phyloP scores from a whole-genome alignment of 495 filamentous ascomycete species.

The Pseudoneurospora amorphoporcata region DNA sequence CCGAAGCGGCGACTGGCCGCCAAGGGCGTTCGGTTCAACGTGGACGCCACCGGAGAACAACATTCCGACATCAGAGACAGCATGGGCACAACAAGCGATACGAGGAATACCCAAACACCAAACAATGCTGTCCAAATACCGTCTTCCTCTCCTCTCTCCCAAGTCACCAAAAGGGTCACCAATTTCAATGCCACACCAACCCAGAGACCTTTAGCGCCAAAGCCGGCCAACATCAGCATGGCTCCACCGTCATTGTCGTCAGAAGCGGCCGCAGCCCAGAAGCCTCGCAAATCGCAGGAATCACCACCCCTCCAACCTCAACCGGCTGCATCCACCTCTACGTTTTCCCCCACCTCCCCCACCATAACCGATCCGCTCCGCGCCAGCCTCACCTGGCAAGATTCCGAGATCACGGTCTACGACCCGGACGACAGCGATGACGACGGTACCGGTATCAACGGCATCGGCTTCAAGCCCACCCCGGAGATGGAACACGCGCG shows the following conservation, averaged over 20 bases:
- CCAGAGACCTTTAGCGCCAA: conserved; percentile 8
- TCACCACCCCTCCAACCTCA: conserved; percentile 26
- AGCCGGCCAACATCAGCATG: conserved; percentile 1
- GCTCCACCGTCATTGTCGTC: conserved; percentile 1
- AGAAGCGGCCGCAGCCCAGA: conserved; percentile 12
- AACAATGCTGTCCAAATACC: neutral
- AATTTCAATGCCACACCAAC: neutral
- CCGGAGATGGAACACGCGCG: conserved; percentile 70
- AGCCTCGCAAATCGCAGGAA: conserved; percentile 26
- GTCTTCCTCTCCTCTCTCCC: neutral
- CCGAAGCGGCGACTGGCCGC: conserved; percentile 5
- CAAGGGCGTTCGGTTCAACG: conserved; percentile 1
- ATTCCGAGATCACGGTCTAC: conserved; percentile 77
- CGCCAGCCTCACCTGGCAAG: conserved; percentile 65
- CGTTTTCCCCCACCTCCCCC: neutral
- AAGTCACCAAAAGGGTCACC: neutral
- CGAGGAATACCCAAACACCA: neutral
- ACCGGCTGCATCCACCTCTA: neutral
- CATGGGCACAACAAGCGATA: neutral
- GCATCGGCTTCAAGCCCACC: conserved; percentile 85
- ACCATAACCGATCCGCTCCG: conserved; percentile 41
- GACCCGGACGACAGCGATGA: conserved; percentile 62
- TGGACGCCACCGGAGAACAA: neutral
- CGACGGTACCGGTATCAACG: conserved; percentile 75
- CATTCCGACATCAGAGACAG: neutral